Percentiles rank a stretch among this genome's conserved stretches.
These are phyloP conservation scores for Xylariaceae sp. DNA, from an alignment of 2,329 filamentous ascomycete genomes.

Conservation along the genomic window DNA sequence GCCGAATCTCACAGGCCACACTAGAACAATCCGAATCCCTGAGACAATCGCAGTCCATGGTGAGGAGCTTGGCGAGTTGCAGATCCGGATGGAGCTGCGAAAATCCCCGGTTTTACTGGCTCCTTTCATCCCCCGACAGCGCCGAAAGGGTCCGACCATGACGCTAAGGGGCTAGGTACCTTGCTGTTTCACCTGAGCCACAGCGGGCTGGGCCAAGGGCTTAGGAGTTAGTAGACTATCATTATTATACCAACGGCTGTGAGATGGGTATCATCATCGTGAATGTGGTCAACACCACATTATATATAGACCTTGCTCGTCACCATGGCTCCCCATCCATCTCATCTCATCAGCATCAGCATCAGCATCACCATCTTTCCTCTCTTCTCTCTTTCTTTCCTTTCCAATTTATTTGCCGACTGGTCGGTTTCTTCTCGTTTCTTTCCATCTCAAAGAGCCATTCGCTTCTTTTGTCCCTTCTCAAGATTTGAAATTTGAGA, in stretches of 20 bases:
- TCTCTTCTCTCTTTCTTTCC: conserved; percentile 1
- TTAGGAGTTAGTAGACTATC: background rate
- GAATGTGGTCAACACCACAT: background rate
- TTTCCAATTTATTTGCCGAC: conserved; percentile 1
- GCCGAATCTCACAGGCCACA: too few species aligned
- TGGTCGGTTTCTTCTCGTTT: conserved; percentile 3
- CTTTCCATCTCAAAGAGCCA: background rate
- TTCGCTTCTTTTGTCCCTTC: background rate
- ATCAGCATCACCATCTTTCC: background rate
- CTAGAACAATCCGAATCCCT: too few species aligned
- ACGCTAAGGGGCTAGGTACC: background rate
- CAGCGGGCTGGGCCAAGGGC: background rate
- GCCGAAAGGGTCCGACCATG: background rate
- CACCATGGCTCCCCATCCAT: background rate
- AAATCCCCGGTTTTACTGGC: conserved; percentile 3
- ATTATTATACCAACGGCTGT: background rate
- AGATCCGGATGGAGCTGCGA: conserved; percentile 7
- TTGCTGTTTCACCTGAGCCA: background rate
- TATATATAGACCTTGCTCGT: conserved; percentile 6
- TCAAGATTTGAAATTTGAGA: background rate
- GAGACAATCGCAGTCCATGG: too few species aligned
- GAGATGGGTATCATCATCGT: background rate
- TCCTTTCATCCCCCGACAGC: background rate
- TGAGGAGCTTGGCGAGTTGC: conserved; percentile 6
- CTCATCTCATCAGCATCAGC: background rate